A percentile compares a stretch with the other conserved stretches of the same genome.
phyloP scores from a whole-genome alignment of 805 yeast genomes.

The Myxozyma udenii region DNA sequence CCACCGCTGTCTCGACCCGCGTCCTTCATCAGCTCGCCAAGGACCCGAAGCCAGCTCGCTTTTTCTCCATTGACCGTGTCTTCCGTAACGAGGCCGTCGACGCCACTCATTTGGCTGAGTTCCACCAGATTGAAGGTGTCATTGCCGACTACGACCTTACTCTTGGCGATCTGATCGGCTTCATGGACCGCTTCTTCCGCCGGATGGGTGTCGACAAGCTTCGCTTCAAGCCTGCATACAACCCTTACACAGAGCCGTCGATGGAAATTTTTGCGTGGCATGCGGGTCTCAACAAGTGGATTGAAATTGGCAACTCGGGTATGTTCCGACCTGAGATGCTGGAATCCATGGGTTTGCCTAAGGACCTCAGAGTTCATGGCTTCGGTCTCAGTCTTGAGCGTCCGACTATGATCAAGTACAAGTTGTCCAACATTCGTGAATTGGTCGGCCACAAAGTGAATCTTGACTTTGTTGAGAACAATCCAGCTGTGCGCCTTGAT shows the following conservation, averaged over 20 bases:
- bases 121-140: constrained; percentile 99
- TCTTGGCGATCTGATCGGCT: constrained; percentile 92
- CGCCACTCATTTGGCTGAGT: constrained; percentile 98
- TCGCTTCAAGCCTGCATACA: constrained; percentile 97
- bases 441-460: constrained; percentile 95
- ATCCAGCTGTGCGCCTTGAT: constrained; percentile 97
- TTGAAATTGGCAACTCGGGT: constrained; percentile 98
- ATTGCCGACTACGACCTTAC: constrained; percentile 94
- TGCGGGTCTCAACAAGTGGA: constrained; percentile 92
- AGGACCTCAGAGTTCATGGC: constrained; percentile 88
- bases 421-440: constrained; percentile 93
- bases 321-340: constrained; percentile 99
- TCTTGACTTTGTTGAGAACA: constrained; percentile 87
- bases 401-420: constrained; percentile 99
- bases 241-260: constrained; percentile 98
- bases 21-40: constrained; percentile 82
- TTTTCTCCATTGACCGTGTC: constrained; percentile 95
- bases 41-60: constrained; percentile 65
- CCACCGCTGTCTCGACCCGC: constrained; percentile 88
- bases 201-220: constrained; percentile 96
- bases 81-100: constrained; percentile 99
- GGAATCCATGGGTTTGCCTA: constrained; percentile 96
- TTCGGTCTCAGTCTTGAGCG: constrained; percentile 97
- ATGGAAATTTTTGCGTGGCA: constrained; percentile 98
- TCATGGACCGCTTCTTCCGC: constrained; percentile 94